Evolutionary conservation across 805 yeast genomes (phyloP).

Genomic region (Isabelozyma pseudorhagii): DNA sequence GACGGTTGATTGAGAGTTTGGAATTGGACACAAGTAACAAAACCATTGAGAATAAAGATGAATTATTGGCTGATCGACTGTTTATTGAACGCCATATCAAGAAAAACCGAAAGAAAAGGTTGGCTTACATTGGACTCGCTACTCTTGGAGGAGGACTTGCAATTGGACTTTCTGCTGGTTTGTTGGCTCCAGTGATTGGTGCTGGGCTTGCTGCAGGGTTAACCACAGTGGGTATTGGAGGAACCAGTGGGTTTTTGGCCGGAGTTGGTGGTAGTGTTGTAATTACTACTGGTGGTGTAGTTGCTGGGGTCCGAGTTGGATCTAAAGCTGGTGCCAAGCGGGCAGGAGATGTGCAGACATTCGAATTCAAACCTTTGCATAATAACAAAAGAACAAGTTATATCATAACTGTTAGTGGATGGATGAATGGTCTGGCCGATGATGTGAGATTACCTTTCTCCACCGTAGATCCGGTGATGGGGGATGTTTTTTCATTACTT

Average conservation of each 20-base stretch:
- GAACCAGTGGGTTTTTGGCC: conserved; percentile 90
- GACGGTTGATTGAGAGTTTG: conserved; percentile 83
- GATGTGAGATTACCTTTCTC: conserved; percentile 95
- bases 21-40: conserved; percentile 66
- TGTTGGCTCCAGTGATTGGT: conserved; percentile 95
- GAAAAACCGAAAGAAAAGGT: conserved; percentile 58
- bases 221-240: conserved; percentile 89
- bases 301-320: conserved; percentile 89
- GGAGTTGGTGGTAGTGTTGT: conserved; percentile 96
- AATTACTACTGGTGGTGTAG: conserved; percentile 88
- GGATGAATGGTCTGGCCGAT: conserved; percentile 96
- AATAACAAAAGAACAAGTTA: conserved; percentile 85
- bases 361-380: conserved; percentile 90
- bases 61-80: conserved; percentile 75
- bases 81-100: conserved; percentile 72
- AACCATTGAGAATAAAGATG: conserved; percentile 59
- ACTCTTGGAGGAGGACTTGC: conserved; percentile 95
- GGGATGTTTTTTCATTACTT: conserved; percentile 83
- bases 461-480: conserved; percentile 97
- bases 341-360: conserved; percentile 88
- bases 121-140: conserved; percentile 89
- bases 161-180: conserved; percentile 91
- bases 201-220: conserved; percentile 98
- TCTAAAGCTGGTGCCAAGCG: conserved; percentile 79
- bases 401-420: conserved; percentile 88